These are phyloP conservation scores for Sarocladium strictum DNA, from an alignment of 2,329 filamentous ascomycete species.

Conservation along the genomic window DNA sequence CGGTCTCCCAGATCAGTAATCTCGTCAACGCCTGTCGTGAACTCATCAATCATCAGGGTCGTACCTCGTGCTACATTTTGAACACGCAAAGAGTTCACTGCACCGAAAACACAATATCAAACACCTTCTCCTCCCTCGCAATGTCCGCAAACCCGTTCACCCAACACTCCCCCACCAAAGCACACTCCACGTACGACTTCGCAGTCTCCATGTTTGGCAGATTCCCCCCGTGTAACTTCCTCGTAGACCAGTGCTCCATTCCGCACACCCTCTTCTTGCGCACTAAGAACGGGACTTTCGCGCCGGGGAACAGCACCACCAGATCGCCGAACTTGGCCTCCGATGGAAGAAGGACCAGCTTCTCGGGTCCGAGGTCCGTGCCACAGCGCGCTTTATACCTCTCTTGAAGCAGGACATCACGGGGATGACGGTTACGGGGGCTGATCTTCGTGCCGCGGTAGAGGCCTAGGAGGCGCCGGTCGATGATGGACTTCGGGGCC, in stretches of 20 bases:
- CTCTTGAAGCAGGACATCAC: not conserved
- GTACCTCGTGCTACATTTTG: not conserved
- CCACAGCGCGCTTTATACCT: not conserved
- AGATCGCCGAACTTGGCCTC: slow-evolving; percentile 4
- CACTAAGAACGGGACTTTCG: not conserved
- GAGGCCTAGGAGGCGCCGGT: slow-evolving; percentile 3
- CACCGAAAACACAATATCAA: slow-evolving; percentile 1
- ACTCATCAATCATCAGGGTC: not conserved
- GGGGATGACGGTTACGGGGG: not conserved
- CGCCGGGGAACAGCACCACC: not conserved
- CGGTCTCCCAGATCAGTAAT: too few relatives aligned
- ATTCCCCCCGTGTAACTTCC: not conserved
- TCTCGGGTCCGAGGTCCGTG: not conserved
- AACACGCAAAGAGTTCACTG: not conserved
- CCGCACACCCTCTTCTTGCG: not conserved
- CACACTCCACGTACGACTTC: not conserved
- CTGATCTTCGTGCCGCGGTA: not conserved
- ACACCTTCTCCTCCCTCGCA: not conserved
- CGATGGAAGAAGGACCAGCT: not conserved
- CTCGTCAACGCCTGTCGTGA: too few relatives aligned
- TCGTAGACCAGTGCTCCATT: not conserved
- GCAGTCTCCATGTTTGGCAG: slow-evolving; percentile 2
- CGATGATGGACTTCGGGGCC: slow-evolving; percentile 4
- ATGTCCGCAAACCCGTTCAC: not conserved
- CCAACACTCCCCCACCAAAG: slow-evolving; percentile 1